Conservation (phyloP, 2,329 filamentous ascomycete species). For the Ascocoryne sarcoides region DNA sequence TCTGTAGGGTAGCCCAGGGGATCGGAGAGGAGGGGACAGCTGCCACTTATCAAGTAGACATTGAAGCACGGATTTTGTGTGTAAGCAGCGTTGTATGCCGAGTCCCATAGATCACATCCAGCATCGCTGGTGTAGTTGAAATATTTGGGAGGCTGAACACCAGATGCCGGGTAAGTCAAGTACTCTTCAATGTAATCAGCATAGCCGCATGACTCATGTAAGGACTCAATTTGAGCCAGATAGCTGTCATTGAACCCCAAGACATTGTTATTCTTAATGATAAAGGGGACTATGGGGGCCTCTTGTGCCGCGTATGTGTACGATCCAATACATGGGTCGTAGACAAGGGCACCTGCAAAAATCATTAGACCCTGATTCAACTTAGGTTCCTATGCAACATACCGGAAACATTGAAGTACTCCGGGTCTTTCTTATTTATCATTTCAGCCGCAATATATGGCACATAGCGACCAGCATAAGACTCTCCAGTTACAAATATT, state of each 20-base stretch:
- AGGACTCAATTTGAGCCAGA: conserved; percentile 31
- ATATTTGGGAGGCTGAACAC: conserved; percentile 27
- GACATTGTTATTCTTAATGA: conserved; percentile 34
- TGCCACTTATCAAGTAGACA: conserved; percentile 37
- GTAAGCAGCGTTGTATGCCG: conserved; percentile 23
- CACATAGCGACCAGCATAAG: conserved; percentile 44
- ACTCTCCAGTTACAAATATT: conserved; percentile 46
- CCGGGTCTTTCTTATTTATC: conserved; percentile 37
- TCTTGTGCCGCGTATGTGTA: conserved; percentile 12
- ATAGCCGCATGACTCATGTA: conserved; percentile 38
- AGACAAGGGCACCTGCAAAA: conserved; percentile 15
- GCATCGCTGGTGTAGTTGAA: conserved; percentile 18
- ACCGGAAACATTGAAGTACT: conserved; percentile 44
- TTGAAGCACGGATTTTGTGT: conserved; percentile 40
- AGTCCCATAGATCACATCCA: conserved; percentile 33
- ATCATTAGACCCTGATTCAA: conserved; percentile 1
- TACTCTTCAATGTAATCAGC: conserved; percentile 37
- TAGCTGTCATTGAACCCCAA: conserved; percentile 38
- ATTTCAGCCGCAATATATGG: conserved; percentile 48
- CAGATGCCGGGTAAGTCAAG: conserved; percentile 33
- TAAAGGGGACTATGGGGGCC: conserved; percentile 33
- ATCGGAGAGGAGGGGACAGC: conserved; percentile 35
- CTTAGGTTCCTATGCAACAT: conserved; percentile 30
- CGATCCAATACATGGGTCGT: conserved; percentile 19
- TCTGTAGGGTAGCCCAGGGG: conserved; percentile 29